Base-by-base conservation (phyloP, 768 basidiomycete genomes). In the Postia placenta region DNA sequence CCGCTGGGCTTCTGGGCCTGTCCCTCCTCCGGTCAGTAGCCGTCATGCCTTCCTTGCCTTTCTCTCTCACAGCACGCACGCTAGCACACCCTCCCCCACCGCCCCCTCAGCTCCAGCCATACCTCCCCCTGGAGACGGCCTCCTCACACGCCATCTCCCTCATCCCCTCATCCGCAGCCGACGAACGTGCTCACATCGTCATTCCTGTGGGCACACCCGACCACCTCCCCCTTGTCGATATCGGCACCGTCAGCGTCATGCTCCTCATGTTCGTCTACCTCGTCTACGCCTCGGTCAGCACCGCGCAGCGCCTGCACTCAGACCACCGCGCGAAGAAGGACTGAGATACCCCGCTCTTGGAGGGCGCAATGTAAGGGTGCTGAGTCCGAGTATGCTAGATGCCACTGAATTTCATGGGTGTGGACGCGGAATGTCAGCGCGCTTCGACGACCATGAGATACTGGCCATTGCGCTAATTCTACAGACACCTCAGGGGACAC, bases 1-100 rank as follows among this genome's bases (percentile, higher is more conserved):
- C 65, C 72, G 4, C 24, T 51, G 1, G 64, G 63, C 19, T 67
- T 71, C 47, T 63, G 67, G 60, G 62, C 63, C 4, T 69, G 68
- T 50, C 53, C 61, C 9, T 7, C 25, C 17, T 15, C 36, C 17
- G 11, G 57, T 58, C 40, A 46, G 57, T 49, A 35, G 30, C 9
- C 30, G 30, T 33, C 30, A 15, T 46, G 48, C 7, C 15, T 20
- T 7, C 22, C 38, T 14, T 7, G 22, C 41, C 19, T 22, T 20
- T 15, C 42, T 42, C 28, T 37, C 27, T 51, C 20, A 24, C 11
- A 4, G 5, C 2, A 12, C 23, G 19, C 23, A 11, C 3, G 14
- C 14, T 30, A 50, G 55, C 9, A 14, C 17, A 46, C 15, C 19
- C 19, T 3, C 19, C 24, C n/a, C 17, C 33, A 4, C 25, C 51